Base-by-base conservation (phyloP, 2,329 filamentous ascomycete genomes). In the Fusarium sp. region DNA sequence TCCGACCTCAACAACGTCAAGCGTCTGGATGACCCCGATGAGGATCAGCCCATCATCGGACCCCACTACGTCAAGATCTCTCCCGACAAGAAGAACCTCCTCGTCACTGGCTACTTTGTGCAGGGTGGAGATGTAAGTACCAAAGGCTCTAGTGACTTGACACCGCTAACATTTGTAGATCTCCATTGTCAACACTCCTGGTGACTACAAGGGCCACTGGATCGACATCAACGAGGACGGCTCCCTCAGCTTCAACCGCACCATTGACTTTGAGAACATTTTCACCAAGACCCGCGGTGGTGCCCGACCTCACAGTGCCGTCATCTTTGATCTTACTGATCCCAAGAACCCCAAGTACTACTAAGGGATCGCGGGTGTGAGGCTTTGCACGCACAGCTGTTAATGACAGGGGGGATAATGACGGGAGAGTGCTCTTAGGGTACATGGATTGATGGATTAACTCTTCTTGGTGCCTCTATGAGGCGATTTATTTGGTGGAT, bases 71-170 rank as follows among this genome's bases (percentile, higher is more conserved):
- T 92, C 82, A 92, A 92, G 84, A 84, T 92, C 68, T 88, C 88
- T 6, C 90, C 90, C 0, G 90, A 92, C 73, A 89, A 91, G 84
- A 90, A 90, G 84, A 88, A 92, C 78, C 80, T 92, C 18, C 84
- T 92, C 3, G 89, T 92, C 16, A 91, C 88, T n/a, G 90, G 91
- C 62, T 92, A 92, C 83, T 92, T 92, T 76, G 88, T 92, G 4
- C 89, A 92, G 81, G 88, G 86, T 11, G 89, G 90, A 29, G 87
- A 89, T 69, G 82, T 83, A 77, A 75, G 79, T 58, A 0, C 20
- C 14, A 4, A 4, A 18, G 4, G 14, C 2, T 11, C 7, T 10
- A 0, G 2, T 1, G 2, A 13, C 2, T 4, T 48, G 6, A 48
- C 8, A 33, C 2, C 14, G 18, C 73, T 78, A 39, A 77, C 66